Conservation (phyloP, 352 stramenopile genomes). For the Elongisporangium anandrum region DNA sequence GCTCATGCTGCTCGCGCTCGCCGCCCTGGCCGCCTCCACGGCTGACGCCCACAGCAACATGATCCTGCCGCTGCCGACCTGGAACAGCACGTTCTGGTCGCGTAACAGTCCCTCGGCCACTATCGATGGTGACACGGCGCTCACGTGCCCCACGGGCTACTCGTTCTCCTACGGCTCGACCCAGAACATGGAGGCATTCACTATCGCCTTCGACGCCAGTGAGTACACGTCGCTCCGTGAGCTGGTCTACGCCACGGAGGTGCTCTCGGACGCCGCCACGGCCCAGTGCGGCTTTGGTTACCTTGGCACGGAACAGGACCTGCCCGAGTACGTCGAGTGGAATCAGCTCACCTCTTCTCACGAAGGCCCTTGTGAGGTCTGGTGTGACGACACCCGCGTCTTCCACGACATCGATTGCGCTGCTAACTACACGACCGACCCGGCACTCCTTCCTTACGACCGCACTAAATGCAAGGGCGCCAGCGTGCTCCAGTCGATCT, state of each 20-base stretch:
- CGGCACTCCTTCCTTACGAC: slow-evolving; percentile 23
- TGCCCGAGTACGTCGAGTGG: slow-evolving; percentile 29
- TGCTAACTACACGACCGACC: slow-evolving; percentile 16
- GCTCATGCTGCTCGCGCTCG: slow-evolving; percentile 4
- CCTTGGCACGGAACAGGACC: slow-evolving; percentile 14
- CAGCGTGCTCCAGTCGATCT: slow-evolving; percentile 22
- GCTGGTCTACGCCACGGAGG: slow-evolving; percentile 13
- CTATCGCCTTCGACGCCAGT: slow-evolving; percentile 12
- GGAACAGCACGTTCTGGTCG: slow-evolving; percentile 18
- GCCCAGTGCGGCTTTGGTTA: slow-evolving; percentile 22
- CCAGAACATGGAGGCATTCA: slow-evolving; percentile 13
- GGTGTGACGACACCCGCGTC: slow-evolving; percentile 29
- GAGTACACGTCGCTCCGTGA: slow-evolving; percentile 20
- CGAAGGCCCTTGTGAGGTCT: slow-evolving; percentile 32
- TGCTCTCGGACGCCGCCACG: slow-evolving; percentile 4
- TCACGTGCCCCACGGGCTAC: slow-evolving; percentile 20
- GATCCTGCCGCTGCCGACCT: slow-evolving; percentile 26
- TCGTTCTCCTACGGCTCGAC: slow-evolving; percentile 17
- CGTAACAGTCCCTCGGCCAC: slow-evolving; percentile 26
- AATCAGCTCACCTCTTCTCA: slow-evolving; percentile 25
- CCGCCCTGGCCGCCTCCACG: slow-evolving; percentile 1
- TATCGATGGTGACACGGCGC: slow-evolving; percentile 30
- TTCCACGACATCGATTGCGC: slow-evolving; percentile 30
- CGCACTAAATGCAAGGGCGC: slow-evolving; percentile 13
- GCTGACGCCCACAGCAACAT: slow-evolving; percentile 26